Evolutionary conservation across 495 filamentous ascomycete genomes (phyloP).

Genomic region (Bacidia gigantensis): DNA sequence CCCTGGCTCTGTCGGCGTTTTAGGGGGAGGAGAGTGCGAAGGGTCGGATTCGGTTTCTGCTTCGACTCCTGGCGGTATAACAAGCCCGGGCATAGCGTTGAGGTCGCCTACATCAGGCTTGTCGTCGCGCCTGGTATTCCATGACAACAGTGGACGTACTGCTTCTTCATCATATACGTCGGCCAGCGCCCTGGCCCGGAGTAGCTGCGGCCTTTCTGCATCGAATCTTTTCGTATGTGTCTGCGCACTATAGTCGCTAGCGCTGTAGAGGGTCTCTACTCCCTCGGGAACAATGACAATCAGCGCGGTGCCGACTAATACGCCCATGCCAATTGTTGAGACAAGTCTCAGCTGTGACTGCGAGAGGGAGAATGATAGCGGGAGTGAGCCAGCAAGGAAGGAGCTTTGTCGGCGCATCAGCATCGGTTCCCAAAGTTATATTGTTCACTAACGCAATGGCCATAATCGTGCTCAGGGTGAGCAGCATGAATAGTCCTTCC

Average conservation of each 20-base stretch:
- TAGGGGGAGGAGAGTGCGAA: conserved; percentile 8
- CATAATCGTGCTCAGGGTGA: conserved; percentile 82
- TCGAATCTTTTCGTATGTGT: conserved; percentile 20
- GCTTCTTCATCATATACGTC: neutral
- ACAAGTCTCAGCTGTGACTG: conserved; percentile 77
- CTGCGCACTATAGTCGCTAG: conserved; percentile 29
- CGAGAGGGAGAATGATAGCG: conserved; percentile 80
- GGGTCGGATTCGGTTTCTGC: neutral
- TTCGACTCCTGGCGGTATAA: conserved; percentile 15
- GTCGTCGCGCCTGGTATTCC: conserved; percentile 8
- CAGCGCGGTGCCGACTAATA: conserved; percentile 85
- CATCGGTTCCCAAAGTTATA: neutral
- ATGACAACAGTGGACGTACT: neutral
- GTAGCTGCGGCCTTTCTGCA: neutral
- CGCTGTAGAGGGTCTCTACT: conserved; percentile 75
- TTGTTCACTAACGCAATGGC: conserved; percentile 62
- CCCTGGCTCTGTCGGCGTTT: conserved; percentile 19
- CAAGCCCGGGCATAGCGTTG: conserved; percentile 17
- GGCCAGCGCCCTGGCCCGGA: neutral
- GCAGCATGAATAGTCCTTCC: conserved; percentile 77
- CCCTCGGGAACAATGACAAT: conserved; percentile 98
- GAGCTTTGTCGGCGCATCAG: conserved; percentile 43
- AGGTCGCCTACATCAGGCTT: conserved; percentile 8
- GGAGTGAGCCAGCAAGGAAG: conserved; percentile 86
- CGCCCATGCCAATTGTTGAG: conserved; percentile 84